Conservation (phyloP, 148 eudicot genomes). For the Fagopyrum esculentum region DNA sequence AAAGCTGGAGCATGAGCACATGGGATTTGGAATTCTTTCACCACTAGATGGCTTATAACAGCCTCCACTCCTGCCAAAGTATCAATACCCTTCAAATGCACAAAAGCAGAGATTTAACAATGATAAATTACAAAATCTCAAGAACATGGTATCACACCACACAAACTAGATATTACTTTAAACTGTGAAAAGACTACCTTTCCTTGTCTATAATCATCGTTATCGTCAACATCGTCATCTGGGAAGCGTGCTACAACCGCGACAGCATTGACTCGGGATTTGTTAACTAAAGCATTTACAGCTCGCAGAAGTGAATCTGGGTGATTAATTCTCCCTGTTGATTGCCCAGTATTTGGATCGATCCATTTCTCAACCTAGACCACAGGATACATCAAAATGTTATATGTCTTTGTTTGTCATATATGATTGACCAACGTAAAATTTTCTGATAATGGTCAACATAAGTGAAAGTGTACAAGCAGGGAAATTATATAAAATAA, state of each 20-base stretch:
- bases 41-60: conserved; percentile 81
- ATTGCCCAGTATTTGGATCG: conserved; percentile 65
- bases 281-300: conserved; percentile 44
- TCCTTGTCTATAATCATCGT: conserved; percentile 77
- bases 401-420: neutral
- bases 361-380: conserved; percentile 86
- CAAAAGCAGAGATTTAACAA: neutral
- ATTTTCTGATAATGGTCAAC: neutral
- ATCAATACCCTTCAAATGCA: conserved; percentile 66
- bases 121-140: neutral
- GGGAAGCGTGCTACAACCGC: conserved; percentile 93
- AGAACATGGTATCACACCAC: neutral
- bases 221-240: conserved; percentile 63
- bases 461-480: neutral
- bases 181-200: conserved; percentile 35
- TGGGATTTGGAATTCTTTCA: conserved; percentile 79
- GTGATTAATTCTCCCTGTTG: conserved; percentile 78
- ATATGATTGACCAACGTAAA: neutral
- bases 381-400: conserved; percentile 6
- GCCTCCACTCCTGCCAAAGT: conserved; percentile 92
- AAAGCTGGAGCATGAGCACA: conserved; percentile 99
- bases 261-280: conserved; percentile 65
- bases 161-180: neutral
- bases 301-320: conserved; percentile 84
- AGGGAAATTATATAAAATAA: too few relatives aligned